phyloP scores from a whole-genome alignment of 1,139 yeast genomes.

The Geotrichum siamense region DNA sequence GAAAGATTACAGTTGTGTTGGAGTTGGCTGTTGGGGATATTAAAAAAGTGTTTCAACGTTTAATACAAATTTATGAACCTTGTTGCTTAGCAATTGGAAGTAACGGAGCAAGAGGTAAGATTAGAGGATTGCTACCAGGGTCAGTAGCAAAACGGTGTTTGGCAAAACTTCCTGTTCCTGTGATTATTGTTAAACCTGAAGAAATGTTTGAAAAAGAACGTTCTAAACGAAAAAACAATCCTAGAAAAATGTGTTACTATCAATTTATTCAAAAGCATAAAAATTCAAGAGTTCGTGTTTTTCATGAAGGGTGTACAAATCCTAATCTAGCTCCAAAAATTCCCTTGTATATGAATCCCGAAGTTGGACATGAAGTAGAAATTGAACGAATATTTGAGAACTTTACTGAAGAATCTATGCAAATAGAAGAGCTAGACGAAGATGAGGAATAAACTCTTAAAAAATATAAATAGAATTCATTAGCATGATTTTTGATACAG shows the following conservation, averaged over 20 bases:
- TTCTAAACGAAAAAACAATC: constrained; percentile 33
- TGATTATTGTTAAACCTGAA: constrained; percentile 55
- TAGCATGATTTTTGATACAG: too few relatives aligned
- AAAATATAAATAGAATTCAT: too few relatives aligned
- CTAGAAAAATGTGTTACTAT: constrained; percentile 17
- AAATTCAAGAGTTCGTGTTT: neutral
- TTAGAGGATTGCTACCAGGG: constrained; percentile 42
- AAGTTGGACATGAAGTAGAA: too few relatives aligned
- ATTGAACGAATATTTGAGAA: too few relatives aligned
- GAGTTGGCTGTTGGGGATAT: constrained; percentile 61
- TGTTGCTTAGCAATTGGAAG: constrained; percentile 61
- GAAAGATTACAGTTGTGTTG: constrained; percentile 42
- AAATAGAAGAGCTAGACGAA: too few relatives aligned
- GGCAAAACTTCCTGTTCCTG: constrained; percentile 62
- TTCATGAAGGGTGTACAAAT: neutral
- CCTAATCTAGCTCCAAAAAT: neutral
- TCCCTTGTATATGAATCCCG: neutral
- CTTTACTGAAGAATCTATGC: too few relatives aligned
- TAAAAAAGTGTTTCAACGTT: constrained; percentile 46
- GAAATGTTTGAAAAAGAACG: constrained; percentile 36
- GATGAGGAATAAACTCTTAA: too few relatives aligned
- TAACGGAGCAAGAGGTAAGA: constrained; percentile 34
- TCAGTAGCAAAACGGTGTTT: constrained; percentile 52
- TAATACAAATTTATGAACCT: constrained; percentile 54
- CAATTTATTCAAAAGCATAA: neutral